These are phyloP conservation scores for Dioszegia crocea DNA, from an alignment of 768 basidiomycete genomes.

Conservation along the genomic window DNA sequence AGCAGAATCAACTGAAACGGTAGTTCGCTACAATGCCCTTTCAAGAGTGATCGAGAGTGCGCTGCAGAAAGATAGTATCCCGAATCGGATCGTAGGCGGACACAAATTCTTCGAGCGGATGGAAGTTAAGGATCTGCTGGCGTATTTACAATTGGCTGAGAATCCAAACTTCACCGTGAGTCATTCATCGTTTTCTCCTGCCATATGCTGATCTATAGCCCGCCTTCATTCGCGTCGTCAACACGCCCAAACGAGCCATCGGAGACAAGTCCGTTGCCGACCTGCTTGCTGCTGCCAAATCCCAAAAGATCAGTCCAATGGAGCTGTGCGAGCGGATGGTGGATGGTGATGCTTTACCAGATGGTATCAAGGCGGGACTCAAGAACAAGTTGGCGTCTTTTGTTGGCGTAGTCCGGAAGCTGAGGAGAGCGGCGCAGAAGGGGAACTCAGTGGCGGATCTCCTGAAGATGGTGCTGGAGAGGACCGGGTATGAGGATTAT, in stretches of 20 bases:
- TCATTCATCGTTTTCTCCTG: not conserved
- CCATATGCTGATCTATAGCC: slow-evolving; percentile 53
- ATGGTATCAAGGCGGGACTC: slow-evolving; percentile 64
- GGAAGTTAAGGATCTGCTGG: slow-evolving; percentile 76
- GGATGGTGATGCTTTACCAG: slow-evolving; percentile 55
- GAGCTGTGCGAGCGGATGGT: slow-evolving; percentile 63
- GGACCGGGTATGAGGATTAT: slow-evolving; percentile 65
- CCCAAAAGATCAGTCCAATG: slow-evolving; percentile 58
- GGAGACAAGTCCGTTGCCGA: slow-evolving; percentile 73
- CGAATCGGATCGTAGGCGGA: slow-evolving; percentile 68
- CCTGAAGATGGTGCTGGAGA: slow-evolving; percentile 58
- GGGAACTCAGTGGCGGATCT: slow-evolving; percentile 62
- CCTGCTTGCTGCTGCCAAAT: slow-evolving; percentile 57
- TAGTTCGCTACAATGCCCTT: slow-evolving; percentile 76
- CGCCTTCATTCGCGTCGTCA: slow-evolving; percentile 68
- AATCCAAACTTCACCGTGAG: slow-evolving; percentile 54
- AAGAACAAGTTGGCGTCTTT: slow-evolving; percentile 64
- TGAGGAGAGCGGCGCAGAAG: slow-evolving; percentile 59
- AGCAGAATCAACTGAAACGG: not conserved
- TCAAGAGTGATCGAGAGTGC: slow-evolving; percentile 71
- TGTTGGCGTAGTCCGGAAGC: slow-evolving; percentile 57
- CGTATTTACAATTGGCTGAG: slow-evolving; percentile 76
- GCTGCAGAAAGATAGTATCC: slow-evolving; percentile 73
- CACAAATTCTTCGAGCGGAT: slow-evolving; percentile 81
- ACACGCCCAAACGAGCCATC: slow-evolving; percentile 66